Base-by-base conservation (phyloP, 805 yeast species). In the Vanderwaltozyma yarrowii region DNA sequence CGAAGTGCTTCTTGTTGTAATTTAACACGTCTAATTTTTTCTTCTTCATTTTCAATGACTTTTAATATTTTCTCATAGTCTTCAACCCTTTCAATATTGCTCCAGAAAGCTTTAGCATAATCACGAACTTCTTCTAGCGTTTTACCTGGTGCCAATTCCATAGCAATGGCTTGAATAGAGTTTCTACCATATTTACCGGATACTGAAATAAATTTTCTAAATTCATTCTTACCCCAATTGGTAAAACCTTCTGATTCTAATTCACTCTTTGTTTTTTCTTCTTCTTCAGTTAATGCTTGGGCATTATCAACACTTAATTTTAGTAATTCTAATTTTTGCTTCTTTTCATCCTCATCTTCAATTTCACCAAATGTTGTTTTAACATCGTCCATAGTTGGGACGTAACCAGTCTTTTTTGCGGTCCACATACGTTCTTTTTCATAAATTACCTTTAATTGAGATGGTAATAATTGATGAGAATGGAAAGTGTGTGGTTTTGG, bases 381-480 rank as follows among this genome's bases (percentile, higher is more conserved):
- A 1, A 74, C 64, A 7, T 80, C 85, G 28, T 71, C 74, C 36
- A 75, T 67, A 20, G 76, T 60, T 12, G 85, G 87, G 0, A 77
- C 82, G 62, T 73, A 80, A 12, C 74, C 74, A 18, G 74, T 71
- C 48, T 71, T 76, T 52, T 85, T 80, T 39, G 83, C 78, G 58
- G 71, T 81, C 60, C 76, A 80, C 40, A 80, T 76, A 49, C 79
- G 78, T 55, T 92, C 97, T 59, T 79, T 71, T 41, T 86, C 95
- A 53, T 82, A 77, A 30, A 92, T 57, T 39, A 81, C 86, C 45
- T 73, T 68, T 33, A 92, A 64, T 53, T 82, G 72, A n/a, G 78
- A 70, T 1, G 95, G 86, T 58, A 73, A 84, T 51, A 92, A 85
- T 60, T 92, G 98, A 61, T 88, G 96, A 54, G 92, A 95, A 54